These are phyloP conservation scores for Candida lessepsii DNA, from an alignment of 805 yeast genomes.

Conservation along the genomic window DNA sequence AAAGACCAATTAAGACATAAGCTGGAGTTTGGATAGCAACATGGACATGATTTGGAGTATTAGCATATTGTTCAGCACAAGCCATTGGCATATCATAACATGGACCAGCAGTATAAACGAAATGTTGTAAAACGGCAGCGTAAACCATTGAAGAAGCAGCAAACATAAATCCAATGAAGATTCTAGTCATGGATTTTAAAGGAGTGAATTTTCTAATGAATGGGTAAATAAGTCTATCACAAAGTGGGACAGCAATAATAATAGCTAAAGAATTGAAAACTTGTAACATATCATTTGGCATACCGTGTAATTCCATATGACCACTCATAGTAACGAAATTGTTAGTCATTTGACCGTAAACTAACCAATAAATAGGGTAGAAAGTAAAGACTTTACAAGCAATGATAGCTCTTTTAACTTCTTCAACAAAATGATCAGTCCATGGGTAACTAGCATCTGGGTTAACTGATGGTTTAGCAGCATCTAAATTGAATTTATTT, in stretches of 20 bases:
- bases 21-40: constrained; percentile 74
- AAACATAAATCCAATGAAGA: constrained; percentile 65
- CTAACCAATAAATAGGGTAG: constrained; percentile 74
- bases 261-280: constrained; percentile 74
- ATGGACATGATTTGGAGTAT: constrained; percentile 54
- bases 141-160: constrained; percentile 67
- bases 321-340: constrained; percentile 75
- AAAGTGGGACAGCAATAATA: constrained; percentile 73
- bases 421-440: constrained; percentile 72
- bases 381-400: constrained; percentile 74
- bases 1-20: constrained; percentile 67
- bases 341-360: constrained; percentile 68
- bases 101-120: constrained; percentile 69
- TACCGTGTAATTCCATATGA: constrained; percentile 68
- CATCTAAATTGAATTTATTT: constrained; percentile 50
- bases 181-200: constrained; percentile 71
- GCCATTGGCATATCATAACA: constrained; percentile 62
- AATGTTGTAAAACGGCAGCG: constrained; percentile 73
- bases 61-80: constrained; percentile 45
- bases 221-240: constrained; percentile 55
- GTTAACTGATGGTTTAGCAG: constrained; percentile 57
- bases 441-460: constrained; percentile 51
- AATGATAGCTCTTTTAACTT: constrained; percentile 58
- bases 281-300: constrained; percentile 79
- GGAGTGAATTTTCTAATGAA: constrained; percentile 46